Conservation (phyloP, 495 filamentous ascomycete species). For the Aspergillus sparsus region DNA sequence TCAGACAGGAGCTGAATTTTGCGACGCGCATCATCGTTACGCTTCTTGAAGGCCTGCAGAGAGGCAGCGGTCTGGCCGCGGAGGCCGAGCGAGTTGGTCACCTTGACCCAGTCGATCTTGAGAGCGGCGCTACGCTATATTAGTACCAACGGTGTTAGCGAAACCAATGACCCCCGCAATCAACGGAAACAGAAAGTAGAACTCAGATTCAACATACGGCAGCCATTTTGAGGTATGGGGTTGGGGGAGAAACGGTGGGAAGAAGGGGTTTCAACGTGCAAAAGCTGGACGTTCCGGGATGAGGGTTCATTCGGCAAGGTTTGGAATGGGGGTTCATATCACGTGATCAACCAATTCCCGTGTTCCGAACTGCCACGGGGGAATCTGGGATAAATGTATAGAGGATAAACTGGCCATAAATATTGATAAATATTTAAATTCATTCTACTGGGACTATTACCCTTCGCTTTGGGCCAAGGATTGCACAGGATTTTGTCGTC, state of each 20-base stretch:
- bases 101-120: conserved; percentile 98
- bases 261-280: conserved; percentile 43
- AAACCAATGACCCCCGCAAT: conserved; percentile 16
- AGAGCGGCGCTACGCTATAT: conserved; percentile 92
- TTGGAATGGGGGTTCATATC: conserved; percentile 42
- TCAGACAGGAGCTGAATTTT: conserved; percentile 78
- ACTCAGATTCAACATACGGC: conserved; percentile 64
- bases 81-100: conserved; percentile 89
- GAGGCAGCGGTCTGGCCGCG: conserved; percentile 88
- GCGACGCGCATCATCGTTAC: conserved; percentile 97
- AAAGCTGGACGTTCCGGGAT: conserved; percentile 41
- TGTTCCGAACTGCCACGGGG: conserved; percentile 33
- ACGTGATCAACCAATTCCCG: conserved; percentile 45
- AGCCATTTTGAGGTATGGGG: conserved; percentile 71
- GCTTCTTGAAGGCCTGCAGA: conserved; percentile 97
- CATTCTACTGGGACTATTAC: background rate
- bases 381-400: conserved; percentile 10
- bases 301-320: conserved; percentile 51
- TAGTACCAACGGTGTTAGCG: conserved; percentile 31
- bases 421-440: background rate
- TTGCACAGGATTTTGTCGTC: background rate
- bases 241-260: conserved; percentile 42
- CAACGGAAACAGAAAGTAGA: background rate
- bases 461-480: background rate
- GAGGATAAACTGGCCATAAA: conserved; percentile 5